phyloP scores from a whole-genome alignment of 495 filamentous ascomycete species.

The Lasiosphaeris hirsuta region DNA sequence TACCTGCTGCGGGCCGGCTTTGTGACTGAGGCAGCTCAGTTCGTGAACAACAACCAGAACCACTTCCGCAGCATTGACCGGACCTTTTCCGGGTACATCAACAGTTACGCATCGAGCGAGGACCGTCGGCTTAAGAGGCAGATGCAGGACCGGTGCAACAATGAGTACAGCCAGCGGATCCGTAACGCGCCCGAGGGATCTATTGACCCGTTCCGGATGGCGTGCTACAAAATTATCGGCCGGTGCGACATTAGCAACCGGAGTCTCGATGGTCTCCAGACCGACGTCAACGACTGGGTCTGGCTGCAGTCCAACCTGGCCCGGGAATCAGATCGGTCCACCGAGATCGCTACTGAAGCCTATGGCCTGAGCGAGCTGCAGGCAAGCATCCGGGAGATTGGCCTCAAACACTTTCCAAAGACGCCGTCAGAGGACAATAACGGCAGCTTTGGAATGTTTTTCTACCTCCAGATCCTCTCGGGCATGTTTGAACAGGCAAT shows the following conservation, averaged over 20 bases:
- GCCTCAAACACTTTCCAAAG: constrained; percentile 76
- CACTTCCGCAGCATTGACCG: constrained; percentile 87
- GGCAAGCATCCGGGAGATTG: constrained; percentile 79
- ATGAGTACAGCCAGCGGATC: constrained; percentile 79
- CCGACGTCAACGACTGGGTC: constrained; percentile 88
- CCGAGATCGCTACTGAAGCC: constrained; percentile 81
- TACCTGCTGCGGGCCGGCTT: constrained; percentile 87
- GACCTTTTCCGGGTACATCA: constrained; percentile 85
- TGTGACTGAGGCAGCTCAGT: constrained; percentile 77
- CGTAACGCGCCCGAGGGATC: constrained; percentile 81
- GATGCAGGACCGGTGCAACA: constrained; percentile 79
- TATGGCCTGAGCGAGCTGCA: constrained; percentile 87
- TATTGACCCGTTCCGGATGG: constrained; percentile 92
- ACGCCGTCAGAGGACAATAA: constrained; percentile 64
- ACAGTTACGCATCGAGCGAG: constrained; percentile 64
- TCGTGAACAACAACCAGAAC: constrained; percentile 69
- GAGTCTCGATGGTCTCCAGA: constrained; percentile 73
- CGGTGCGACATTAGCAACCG: constrained; percentile 83
- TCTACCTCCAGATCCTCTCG: constrained; percentile 82
- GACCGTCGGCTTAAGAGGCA: constrained; percentile 72
- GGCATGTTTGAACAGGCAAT: constrained; percentile 96
- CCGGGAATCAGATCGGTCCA: constrained; percentile 75
- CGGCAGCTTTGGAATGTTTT: constrained; percentile 82
- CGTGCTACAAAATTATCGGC: constrained; percentile 96
- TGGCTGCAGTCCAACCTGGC: constrained; percentile 95